A percentile compares a stretch with the other conserved stretches of the same genome.
Conservation (phyloP, 495 filamentous ascomycete genomes). For the Penicillium tannophilum region DNA sequence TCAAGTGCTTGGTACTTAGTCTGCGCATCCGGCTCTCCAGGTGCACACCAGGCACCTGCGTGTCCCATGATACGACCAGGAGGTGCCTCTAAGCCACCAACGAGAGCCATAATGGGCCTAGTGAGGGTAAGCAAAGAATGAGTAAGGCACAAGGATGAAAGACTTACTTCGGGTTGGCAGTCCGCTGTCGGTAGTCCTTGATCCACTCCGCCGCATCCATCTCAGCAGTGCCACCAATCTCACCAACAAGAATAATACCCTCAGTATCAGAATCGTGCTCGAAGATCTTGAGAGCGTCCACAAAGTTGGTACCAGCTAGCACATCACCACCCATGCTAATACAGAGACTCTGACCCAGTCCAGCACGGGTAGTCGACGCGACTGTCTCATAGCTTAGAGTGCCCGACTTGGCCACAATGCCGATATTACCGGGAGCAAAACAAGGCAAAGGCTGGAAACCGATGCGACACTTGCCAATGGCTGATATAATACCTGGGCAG, state of each 20-base stretch:
- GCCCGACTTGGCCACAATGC: conserved; percentile 85
- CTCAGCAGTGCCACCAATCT: conserved; percentile 83
- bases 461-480: conserved; percentile 78
- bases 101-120: conserved; percentile 78
- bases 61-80: conserved; percentile 83
- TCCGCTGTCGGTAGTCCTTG: conserved; percentile 61
- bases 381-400: conserved; percentile 89
- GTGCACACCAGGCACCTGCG: conserved; percentile 74
- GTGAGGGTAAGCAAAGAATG: conserved; percentile 8
- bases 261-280: conserved; percentile 75
- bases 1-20: conserved; percentile 71
- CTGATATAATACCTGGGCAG: conserved; percentile 85
- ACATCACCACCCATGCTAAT: conserved; percentile 90
- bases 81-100: conserved; percentile 69
- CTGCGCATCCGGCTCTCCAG: conserved; percentile 65
- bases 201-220: conserved; percentile 84
- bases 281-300: conserved; percentile 74
- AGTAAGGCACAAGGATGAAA: not conserved
- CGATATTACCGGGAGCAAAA: conserved; percentile 73
- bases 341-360: conserved; percentile 81
- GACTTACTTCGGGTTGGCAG: conserved; percentile 66
- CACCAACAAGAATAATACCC: conserved; percentile 81
- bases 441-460: conserved; percentile 83
- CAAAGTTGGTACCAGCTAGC: conserved; percentile 77
- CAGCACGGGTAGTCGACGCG: conserved; percentile 77